Base-by-base conservation (phyloP, 371 early-diverging fungal species). In the Zopfochytrium polystomum region DNA sequence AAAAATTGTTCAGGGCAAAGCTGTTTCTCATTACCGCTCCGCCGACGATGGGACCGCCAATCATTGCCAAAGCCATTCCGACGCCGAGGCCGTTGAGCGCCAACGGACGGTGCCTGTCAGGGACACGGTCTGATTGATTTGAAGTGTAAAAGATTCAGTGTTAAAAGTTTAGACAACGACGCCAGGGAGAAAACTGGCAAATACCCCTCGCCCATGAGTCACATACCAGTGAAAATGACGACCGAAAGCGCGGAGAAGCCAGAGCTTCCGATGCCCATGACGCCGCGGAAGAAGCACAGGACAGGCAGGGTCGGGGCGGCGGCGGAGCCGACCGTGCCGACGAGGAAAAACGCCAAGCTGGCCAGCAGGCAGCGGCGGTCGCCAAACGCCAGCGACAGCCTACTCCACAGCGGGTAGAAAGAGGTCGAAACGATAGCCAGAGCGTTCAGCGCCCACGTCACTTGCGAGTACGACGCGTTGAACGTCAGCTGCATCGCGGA, bases 21-120 rank as follows among this genome's bases (percentile, higher is more conserved):
- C 11, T 38, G 18, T 7, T 38, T 38, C 18, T 38, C 11, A 7
- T 38, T 47, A 47, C 47, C 47, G 11, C 18, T 47, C 47, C 47
- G 22, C 47, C 47, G 23, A 47, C 47, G 9, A 47, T 47, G 47
- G 47, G 47, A 23, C 47, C 47, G 47, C 47, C 9, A 7, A 47
- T 47, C 47, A 47, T 47, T 6, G 18, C 23, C 47, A 47, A 47
- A 23, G 47, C 47, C 47, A 47, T 47, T 7, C 47, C 47, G 47
- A 47, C 47, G 47, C 47, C 23, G 23, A 47, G 47, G 23, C 47
- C 23, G 23, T 47, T 47, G 18, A 47, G 7, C 6, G 18, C 23
- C 47, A 23, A 11, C 7, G 47, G 13, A 11, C 47, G 11, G 47
- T 47, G 22, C 18, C 11, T 47, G 6, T 23, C 23, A 7, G 47